These are phyloP conservation scores for Boletus rex-veris DNA, from an alignment of 768 basidiomycete genomes.

Conservation along the genomic window DNA sequence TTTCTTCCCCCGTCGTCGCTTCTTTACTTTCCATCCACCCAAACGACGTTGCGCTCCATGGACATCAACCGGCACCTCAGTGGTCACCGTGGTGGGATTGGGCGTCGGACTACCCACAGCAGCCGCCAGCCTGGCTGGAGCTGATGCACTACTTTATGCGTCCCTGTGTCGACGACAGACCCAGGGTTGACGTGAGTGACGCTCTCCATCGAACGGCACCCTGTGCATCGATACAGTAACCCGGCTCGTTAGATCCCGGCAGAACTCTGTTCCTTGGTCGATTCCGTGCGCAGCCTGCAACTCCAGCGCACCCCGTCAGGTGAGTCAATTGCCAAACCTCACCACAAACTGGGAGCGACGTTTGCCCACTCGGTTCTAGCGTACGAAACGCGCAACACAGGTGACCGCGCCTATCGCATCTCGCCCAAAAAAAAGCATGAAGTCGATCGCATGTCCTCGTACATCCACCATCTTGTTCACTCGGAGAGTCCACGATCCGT, in stretches of 20 bases:
- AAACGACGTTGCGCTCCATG: constrained; percentile 39
- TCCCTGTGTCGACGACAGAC: constrained; percentile 6
- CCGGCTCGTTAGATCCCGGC: constrained; percentile 19
- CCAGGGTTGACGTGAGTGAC: constrained; percentile 15
- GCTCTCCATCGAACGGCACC: background rate
- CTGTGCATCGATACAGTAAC: background rate
- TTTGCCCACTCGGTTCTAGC: constrained; percentile 3
- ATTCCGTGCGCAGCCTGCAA: constrained; percentile 26
- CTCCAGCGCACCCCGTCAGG: constrained; percentile 21
- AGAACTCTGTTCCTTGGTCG: constrained; percentile 19
- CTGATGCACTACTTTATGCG: constrained; percentile 24
- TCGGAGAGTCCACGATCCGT: constrained; percentile 24
- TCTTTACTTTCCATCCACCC: constrained; percentile 46
- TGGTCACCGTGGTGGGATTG: constrained; percentile 40
- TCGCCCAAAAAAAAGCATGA: constrained; percentile 78
- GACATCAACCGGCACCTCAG: constrained; percentile 15
- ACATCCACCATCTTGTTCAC: constrained; percentile 38
- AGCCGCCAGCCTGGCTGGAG: constrained; percentile 22
- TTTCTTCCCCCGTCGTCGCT: constrained; percentile 23
- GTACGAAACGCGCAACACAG: constrained; percentile 2
- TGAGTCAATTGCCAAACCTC: constrained; percentile 1
- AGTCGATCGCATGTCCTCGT: constrained; percentile 59
- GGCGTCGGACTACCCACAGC: constrained; percentile 15
- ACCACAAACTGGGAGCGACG: background rate
- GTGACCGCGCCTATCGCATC: constrained; percentile 43